Evolutionary conservation across 2,329 filamentous ascomycete genomes (phyloP).

Genomic region (Cadophora gregata): DNA sequence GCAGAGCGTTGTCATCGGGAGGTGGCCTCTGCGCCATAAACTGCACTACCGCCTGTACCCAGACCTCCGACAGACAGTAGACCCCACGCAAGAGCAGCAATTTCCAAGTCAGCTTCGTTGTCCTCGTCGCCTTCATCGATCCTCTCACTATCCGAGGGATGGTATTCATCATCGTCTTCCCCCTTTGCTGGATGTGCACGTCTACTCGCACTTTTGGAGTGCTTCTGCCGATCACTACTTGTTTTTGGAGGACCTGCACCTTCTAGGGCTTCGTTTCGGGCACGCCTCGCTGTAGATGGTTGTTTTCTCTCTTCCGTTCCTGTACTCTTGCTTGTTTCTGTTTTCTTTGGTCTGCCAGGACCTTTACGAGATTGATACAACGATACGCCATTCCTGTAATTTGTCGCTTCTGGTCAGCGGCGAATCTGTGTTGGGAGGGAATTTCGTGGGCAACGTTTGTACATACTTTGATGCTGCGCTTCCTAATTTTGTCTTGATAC

Average conservation of each 20-base stretch:
- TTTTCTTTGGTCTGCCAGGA: conserved; percentile 30
- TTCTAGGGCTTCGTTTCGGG: too few relatives aligned
- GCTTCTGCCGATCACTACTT: background rate
- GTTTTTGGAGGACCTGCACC: background rate
- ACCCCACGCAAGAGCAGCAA: conserved; percentile 54
- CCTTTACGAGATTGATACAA: conserved; percentile 14
- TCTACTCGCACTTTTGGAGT: background rate
- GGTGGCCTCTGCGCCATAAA: conserved; percentile 52
- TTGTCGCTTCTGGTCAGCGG: background rate
- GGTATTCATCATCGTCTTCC: conserved; percentile 47
- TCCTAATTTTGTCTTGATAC: conserved; percentile 21
- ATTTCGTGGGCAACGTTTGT: background rate
- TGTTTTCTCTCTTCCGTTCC: background rate
- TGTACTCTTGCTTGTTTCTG: conserved; percentile 11
- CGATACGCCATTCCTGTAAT: background rate
- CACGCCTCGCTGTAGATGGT: background rate
- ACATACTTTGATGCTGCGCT: conserved; percentile 22
- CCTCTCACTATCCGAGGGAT: conserved; percentile 42
- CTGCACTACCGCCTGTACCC: conserved; percentile 52
- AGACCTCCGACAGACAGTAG: conserved; percentile 52
- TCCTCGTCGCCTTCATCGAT: conserved; percentile 49
- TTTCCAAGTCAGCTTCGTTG: conserved; percentile 53
- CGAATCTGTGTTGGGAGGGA: background rate
- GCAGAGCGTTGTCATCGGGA: conserved; percentile 19
- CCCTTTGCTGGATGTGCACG: conserved; percentile 12